A percentile compares a stretch with the other conserved stretches of the same genome.
Evolutionary conservation across 805 yeast species (phyloP).

Genomic region (Hanseniaspora nectarophila): DNA sequence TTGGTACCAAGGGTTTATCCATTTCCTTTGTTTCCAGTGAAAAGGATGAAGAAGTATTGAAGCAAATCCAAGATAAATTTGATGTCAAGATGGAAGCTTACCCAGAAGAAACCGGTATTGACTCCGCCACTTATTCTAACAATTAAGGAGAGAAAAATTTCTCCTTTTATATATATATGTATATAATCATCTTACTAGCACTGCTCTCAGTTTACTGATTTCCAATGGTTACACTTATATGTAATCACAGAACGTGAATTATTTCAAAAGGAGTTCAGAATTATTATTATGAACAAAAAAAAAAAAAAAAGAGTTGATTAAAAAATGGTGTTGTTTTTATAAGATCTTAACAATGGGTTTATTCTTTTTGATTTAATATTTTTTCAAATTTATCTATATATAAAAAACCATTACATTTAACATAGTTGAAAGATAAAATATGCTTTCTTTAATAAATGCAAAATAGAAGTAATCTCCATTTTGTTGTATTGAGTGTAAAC

Average conservation of each 20-base stretch:
- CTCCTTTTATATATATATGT: not conserved
- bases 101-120: constrained; percentile 91
- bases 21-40: constrained; percentile 76
- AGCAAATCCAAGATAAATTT: constrained; percentile 90
- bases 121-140: constrained; percentile 95
- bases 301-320: not conserved
- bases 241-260: too few species aligned
- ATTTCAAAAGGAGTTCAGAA: too few species aligned
- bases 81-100: constrained; percentile 89
- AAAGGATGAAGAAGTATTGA: constrained; percentile 81
- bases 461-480: constrained; percentile 16
- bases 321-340: not conserved
- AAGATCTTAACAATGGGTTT: constrained; percentile 6
- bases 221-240: too few species aligned
- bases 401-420: constrained; percentile 6
- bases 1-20: constrained; percentile 97
- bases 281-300: not conserved
- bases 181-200: too few species aligned
- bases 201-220: too few species aligned
- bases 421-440: constrained; percentile 10
- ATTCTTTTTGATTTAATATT: constrained; percentile 4
- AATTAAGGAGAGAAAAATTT: constrained; percentile 35
- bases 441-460: constrained; percentile 17
- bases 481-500: not conserved
- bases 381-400: constrained; percentile 7